Percentiles rank a stretch among this genome's conserved stretches.
Evolutionary conservation across 2,329 filamentous ascomycete species (phyloP).

Genomic region (Claviceps sp.): DNA sequence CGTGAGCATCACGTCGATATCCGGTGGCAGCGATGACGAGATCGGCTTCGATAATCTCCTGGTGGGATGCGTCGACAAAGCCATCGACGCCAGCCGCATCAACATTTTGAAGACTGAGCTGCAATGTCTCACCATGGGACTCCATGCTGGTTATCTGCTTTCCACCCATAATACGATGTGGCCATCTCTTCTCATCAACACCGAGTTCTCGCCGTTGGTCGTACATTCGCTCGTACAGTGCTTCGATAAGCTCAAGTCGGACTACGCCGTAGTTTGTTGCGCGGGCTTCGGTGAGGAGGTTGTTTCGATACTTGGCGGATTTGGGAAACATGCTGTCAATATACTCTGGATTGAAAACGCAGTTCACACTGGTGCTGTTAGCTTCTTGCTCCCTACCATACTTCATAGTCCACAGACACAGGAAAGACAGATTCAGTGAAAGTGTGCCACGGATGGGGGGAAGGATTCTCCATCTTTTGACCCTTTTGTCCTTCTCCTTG

Average conservation of each 20-base stretch:
- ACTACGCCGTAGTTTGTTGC: slow-evolving; percentile 94
- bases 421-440: not conserved
- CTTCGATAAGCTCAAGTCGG: slow-evolving; percentile 76
- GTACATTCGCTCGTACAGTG: slow-evolving; percentile 79
- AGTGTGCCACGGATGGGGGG: too few species aligned
- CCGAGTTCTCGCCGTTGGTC: slow-evolving; percentile 62
- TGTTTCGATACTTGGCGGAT: slow-evolving; percentile 46
- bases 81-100: slow-evolving; percentile 26
- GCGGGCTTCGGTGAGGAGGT: slow-evolving; percentile 53
- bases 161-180: slow-evolving; percentile 63
- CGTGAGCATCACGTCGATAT: slow-evolving; percentile 66
- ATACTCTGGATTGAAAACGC: slow-evolving; percentile 83
- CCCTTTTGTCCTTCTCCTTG: not conserved
- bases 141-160: slow-evolving; percentile 53
- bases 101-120: slow-evolving; percentile 42
- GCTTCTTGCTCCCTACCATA: not conserved
- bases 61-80: slow-evolving; percentile 22
- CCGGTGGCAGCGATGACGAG: slow-evolving; percentile 78
- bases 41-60: slow-evolving; percentile 62
- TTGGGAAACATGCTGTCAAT: slow-evolving; percentile 65
- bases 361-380: slow-evolving; percentile 56
- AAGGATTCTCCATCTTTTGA: not conserved
- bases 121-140: slow-evolving; percentile 35
- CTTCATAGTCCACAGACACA: not conserved
- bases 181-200: slow-evolving; percentile 60